Conservation (phyloP, 495 filamentous ascomycete species). For the Geoglossum glabrum region DNA sequence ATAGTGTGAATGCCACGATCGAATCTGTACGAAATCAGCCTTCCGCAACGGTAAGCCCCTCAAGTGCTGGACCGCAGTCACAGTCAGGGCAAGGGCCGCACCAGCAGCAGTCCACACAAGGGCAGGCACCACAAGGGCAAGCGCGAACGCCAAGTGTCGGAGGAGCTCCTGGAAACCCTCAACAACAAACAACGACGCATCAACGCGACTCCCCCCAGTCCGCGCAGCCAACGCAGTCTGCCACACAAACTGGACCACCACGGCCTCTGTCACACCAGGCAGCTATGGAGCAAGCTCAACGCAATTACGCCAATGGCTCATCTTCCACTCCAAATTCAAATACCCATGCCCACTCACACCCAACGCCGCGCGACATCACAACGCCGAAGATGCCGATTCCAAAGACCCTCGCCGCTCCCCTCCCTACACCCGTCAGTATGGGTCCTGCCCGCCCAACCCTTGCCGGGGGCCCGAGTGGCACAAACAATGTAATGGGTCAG, state of each 20-base stretch:
- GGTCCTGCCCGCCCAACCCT: constrained; percentile 55
- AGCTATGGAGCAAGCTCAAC: constrained; percentile 38
- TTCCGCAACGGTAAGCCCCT: not conserved
- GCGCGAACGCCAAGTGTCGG: not conserved
- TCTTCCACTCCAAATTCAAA: constrained; percentile 13
- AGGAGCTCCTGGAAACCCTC: not conserved
- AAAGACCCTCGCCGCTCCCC: constrained; percentile 48
- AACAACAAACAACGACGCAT: not conserved
- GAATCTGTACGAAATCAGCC: not conserved
- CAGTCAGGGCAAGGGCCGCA: not conserved
- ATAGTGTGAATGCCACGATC: not conserved
- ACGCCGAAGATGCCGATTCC: constrained; percentile 45
- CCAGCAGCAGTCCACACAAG: constrained; percentile 14
- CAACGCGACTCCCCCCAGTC: constrained; percentile 15
- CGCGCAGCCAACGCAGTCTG: constrained; percentile 10
- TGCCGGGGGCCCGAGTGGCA: constrained; percentile 49
- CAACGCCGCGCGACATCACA: constrained; percentile 11
- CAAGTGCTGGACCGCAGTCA: not conserved
- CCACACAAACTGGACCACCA: constrained; percentile 26
- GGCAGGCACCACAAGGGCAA: not conserved
- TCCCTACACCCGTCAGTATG: constrained; percentile 52
- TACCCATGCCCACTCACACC: constrained; percentile 20
- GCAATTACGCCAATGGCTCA: constrained; percentile 29
- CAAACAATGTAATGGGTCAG: constrained; percentile 63
- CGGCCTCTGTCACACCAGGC: constrained; percentile 41